Base-by-base conservation (phyloP, 345 rosid genomes). In the Dovyalis caffra region DNA sequence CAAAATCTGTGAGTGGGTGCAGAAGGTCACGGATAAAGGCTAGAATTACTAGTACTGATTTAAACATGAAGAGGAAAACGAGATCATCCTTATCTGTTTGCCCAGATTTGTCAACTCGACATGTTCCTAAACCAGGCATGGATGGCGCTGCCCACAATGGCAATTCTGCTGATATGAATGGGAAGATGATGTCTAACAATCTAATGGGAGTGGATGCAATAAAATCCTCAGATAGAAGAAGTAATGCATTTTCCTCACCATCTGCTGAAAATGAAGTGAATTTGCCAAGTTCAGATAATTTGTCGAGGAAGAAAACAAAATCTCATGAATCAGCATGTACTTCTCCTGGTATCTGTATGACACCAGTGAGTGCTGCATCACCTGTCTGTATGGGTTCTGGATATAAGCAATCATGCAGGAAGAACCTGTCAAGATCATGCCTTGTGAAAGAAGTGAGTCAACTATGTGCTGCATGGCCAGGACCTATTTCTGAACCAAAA, bases 311-410 rank as follows among this genome's bases (percentile, higher is more conserved):
- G 72, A 83, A 60, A 81, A 67, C 69, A 43, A 72, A 73, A 79
- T 63, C 69, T 66, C 70, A 75, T 18, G 79, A 81, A 69, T 67
- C 77, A 29, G 66, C 76, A 49, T 71, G 74, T 74, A 69, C 66
- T 64, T 73, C 90, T n/a, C 89, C 90, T 23, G 68, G 26, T 62
- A 81, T 75, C 63, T 69, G 75, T 53, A 77, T 29, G 77, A 84
- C 78, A 20, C 84, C 91, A 78, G 76, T 82, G 31, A 86, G 86
- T 70, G 84, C 37, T 37, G 89, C 73, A 51, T 95, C 98, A 0
- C 99, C 99, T 31, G 74, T 95, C 83, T 95, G 99, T 78, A 87
- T 84, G 84, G 94, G 93, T 29, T 84, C 86, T 68, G 98, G 87
- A 82, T 92, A 91, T 53, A 84, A 72, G 57, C 87, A 82, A 68